Percentiles rank a stretch among this genome's conserved stretches.
Evolutionary conservation across 1,284 basidiomycete species (phyloP).

Genomic region (Mycosarcoma mackinlayi): DNA sequence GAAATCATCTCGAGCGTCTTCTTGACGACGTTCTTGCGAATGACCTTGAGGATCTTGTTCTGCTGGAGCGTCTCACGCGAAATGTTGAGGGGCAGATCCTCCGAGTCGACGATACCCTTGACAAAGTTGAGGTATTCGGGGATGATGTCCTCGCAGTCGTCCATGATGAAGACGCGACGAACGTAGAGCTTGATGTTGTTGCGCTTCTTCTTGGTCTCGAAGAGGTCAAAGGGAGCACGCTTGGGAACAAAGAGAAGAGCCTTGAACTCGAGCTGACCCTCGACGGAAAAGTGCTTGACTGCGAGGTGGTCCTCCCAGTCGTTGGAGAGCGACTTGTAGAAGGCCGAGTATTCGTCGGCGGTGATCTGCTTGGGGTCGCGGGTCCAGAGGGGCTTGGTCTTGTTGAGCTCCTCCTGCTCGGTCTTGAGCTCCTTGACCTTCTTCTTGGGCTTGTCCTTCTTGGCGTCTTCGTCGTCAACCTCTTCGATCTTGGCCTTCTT

Average conservation of each 20-base stretch:
- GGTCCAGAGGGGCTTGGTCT: conserved; percentile 99
- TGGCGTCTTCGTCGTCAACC: conserved; percentile 83
- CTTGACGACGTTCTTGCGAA: conserved; percentile 88
- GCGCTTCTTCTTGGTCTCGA: conserved; percentile 99
- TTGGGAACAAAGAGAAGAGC: conserved; percentile 92
- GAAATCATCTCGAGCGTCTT: conserved; percentile 94
- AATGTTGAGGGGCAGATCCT: conserved; percentile 99
- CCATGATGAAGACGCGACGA: conserved; percentile 99
- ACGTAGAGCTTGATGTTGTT: conserved; percentile 99
- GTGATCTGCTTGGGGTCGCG: conserved; percentile 94
- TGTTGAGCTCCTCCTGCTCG: conserved; percentile 96
- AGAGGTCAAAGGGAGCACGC: conserved; percentile 90
- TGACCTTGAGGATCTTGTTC: conserved; percentile 99
- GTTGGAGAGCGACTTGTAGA: conserved; percentile 99
- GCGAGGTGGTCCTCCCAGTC: conserved; percentile 99
- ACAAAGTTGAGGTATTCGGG: conserved; percentile 99
- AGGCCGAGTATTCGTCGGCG: conserved; percentile 89
- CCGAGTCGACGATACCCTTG: conserved; percentile 95
- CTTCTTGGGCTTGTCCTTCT: conserved; percentile 83
- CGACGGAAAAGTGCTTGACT: conserved; percentile 99
- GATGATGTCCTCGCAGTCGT: conserved; percentile 99
- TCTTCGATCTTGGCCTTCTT: conserved; percentile 79
- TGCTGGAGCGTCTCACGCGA: conserved; percentile 99
- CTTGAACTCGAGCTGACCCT: conserved; percentile 99
- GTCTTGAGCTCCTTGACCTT: conserved; percentile 78